A percentile compares a stretch with the other conserved stretches of the same genome.
Evolutionary conservation across 805 yeast genomes (phyloP).

Genomic region (Metschnikowia matae): DNA sequence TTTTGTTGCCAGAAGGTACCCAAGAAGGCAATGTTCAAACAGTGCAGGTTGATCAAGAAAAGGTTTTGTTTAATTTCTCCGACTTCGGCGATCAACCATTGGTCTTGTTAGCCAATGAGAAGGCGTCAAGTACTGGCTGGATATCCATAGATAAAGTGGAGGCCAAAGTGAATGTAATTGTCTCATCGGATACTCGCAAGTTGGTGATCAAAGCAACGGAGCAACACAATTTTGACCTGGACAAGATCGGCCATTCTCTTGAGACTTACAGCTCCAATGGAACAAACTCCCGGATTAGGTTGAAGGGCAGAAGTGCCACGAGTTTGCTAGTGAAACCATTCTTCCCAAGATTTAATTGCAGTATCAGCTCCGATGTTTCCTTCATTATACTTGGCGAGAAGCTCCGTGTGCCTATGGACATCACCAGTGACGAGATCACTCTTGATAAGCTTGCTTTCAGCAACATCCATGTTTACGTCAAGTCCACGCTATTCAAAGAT

Average conservation of each 20-base stretch:
- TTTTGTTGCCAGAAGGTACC: constrained; percentile 3
- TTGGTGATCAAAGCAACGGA: constrained; percentile 5
- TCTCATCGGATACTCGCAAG: background rate
- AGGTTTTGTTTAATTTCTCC: constrained; percentile 6
- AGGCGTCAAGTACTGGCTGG: constrained; percentile 22
- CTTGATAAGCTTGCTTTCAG: constrained; percentile 17
- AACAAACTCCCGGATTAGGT: constrained; percentile 1
- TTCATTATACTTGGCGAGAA: constrained; percentile 31
- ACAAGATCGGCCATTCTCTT: constrained; percentile 3
- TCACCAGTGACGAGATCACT: constrained; percentile 17
- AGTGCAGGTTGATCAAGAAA: background rate
- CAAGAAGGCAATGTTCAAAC: constrained; percentile 6
- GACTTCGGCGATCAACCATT: constrained; percentile 1
- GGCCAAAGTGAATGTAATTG: constrained; percentile 9
- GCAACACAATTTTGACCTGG: background rate
- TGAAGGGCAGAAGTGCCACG: constrained; percentile 8
- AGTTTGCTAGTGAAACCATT: constrained; percentile 15
- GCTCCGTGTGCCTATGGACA: constrained; percentile 19
- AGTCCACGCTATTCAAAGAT: constrained; percentile 17
- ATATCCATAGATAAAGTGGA: constrained; percentile 19
- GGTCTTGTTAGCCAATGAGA: constrained; percentile 22
- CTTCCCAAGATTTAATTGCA: constrained; percentile 23
- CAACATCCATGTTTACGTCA: constrained; percentile 20
- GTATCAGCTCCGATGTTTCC: constrained; percentile 7
- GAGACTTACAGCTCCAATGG: background rate